Evolutionary conservation across 2,329 filamentous ascomycete species (phyloP).

Genomic region (Hypoxylon sp.): DNA sequence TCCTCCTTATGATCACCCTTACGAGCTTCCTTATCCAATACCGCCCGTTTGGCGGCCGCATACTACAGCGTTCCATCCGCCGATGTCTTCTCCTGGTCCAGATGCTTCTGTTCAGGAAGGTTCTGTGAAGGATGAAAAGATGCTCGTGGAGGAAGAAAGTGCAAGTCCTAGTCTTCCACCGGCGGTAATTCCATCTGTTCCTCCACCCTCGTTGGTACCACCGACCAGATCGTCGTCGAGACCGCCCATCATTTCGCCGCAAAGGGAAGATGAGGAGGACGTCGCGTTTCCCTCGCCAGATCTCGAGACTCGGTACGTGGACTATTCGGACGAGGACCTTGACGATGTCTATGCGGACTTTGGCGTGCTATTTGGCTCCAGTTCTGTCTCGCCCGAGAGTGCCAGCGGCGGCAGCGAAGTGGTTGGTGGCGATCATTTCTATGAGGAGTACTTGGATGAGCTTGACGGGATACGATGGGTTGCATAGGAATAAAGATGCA

Average conservation of each 20-base stretch:
- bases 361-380: constrained; percentile 56
- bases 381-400: constrained; percentile 28
- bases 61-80: constrained; percentile 32
- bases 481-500: constrained; percentile 35
- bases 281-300: constrained; percentile 58
- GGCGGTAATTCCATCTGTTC: not conserved
- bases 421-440: constrained; percentile 52
- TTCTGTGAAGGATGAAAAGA: not conserved
- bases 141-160: not conserved
- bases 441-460: constrained; percentile 64
- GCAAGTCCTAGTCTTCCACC: not conserved
- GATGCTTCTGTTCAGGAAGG: not conserved
- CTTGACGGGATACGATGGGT: constrained; percentile 62
- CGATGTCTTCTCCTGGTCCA: not conserved
- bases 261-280: constrained; percentile 54
- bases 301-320: constrained; percentile 54
- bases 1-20: constrained; percentile 12
- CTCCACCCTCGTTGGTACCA: not conserved
- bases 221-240: not conserved
- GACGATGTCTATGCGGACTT: constrained; percentile 65
- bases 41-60: constrained; percentile 42
- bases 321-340: constrained; percentile 52
- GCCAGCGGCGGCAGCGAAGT: constrained; percentile 39
- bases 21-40: constrained; percentile 28
- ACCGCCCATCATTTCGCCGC: not conserved